Base-by-base conservation (phyloP, 352 stramenopile genomes). In the Pythium periplocum region DNA sequence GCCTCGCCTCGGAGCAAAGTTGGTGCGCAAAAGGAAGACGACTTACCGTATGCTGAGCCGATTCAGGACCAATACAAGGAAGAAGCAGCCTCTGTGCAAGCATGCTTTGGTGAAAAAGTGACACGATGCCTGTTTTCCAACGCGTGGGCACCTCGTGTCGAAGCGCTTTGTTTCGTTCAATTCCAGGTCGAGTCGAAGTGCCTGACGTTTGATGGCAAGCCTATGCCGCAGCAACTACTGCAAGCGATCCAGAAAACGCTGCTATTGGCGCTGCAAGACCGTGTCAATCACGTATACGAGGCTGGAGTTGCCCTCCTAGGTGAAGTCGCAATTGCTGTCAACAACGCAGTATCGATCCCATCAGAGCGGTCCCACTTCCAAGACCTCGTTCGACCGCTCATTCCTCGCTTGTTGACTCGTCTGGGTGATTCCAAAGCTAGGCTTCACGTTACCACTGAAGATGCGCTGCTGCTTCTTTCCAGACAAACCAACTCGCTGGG, bases 241-340 rank as follows among this genome's bases (percentile, higher is more conserved):
- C 55, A 53, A 31, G 72, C 73, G 0, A 68, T 86, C 32, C 76
- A 89, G 42, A 82, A 71, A 8, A 83, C 75, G 30, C 48, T 90
- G 4, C 42, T 83, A 1, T 57, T 82, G 32, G 73, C 80, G 7
- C 64, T 90, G 12, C 79, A 89, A 47, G 79, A 93, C 40, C 78
- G 79, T 4, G 83, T 91, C 2, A 93, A 91, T 55, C 63, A 78
- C 0, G 83, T 93, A 1, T 90, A 87, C 59, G 83, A 93, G 57
- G 80, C 79, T 4, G 80, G 66, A 5, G 71, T 93, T 0, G 69
- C 77, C 9, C 39, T 90, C 30, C 55, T 90, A 2, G 89, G 88
- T 74, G 79, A 93, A 46, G 76, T 88, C 32, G 70, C 71, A n/a
- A 84, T 90, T 30, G 68, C 66, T 0, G 69, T 83, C 34, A 77